Conservation (phyloP, 1,139 yeast genomes). For the Blastobotrys illinoisensis region DNA sequence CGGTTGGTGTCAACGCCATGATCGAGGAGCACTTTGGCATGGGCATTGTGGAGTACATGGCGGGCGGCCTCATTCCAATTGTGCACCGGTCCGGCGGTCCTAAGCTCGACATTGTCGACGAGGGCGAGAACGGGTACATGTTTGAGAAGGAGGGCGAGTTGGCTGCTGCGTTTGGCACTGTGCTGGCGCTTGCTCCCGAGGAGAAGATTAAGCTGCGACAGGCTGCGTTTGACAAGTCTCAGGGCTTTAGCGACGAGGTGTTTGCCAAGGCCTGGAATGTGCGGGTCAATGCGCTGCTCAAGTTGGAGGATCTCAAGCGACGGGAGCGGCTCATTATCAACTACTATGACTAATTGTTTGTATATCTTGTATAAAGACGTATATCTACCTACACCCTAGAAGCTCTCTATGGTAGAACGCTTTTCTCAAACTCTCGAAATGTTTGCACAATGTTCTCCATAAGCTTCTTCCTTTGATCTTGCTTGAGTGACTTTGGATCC, state of each 20-base stretch:
- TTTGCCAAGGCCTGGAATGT: constrained; percentile 59
- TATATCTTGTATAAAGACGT: too few relatives aligned
- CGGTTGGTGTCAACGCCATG: constrained; percentile 90
- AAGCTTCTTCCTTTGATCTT: too few relatives aligned
- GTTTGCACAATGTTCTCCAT: too few relatives aligned
- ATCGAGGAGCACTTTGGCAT: constrained; percentile 99
- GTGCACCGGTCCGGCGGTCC: constrained; percentile 98
- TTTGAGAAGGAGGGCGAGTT: constrained; percentile 40
- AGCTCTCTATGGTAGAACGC: too few relatives aligned
- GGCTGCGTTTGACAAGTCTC: constrained; percentile 50
- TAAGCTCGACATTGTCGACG: constrained; percentile 69
- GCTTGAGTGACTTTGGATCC: too few relatives aligned
- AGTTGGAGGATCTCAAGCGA: constrained; percentile 39
- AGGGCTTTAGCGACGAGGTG: constrained; percentile 62
- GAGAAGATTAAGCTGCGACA: constrained; percentile 43
- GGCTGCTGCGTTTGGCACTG: constrained; percentile 41
- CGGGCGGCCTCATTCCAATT: constrained; percentile 80
- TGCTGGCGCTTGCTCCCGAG: constrained; percentile 37
- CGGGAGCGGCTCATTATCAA: constrained; percentile 20
- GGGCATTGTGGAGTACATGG: constrained; percentile 90
- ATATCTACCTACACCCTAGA: too few relatives aligned
- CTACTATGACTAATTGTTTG: constrained; percentile 17
- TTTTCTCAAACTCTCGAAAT: too few relatives aligned
- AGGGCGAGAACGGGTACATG: constrained; percentile 51
- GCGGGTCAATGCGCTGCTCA: constrained; percentile 35